Base-by-base conservation (phyloP, 169 alveolate genomes). In the Cryptosporidium tyzzeri region DNA sequence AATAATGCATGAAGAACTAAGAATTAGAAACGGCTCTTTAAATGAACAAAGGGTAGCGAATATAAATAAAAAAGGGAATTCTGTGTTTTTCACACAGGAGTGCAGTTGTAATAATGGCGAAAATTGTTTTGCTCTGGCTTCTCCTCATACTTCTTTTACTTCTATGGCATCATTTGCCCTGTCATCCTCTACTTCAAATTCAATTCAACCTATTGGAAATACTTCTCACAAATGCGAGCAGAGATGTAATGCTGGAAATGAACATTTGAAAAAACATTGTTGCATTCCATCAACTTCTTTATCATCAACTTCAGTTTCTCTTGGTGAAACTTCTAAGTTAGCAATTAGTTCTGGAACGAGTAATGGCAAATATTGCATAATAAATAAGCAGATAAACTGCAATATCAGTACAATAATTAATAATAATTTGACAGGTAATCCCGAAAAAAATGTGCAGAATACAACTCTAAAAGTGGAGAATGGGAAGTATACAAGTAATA, bases 61-160 rank as follows among this genome's bases (percentile, higher is more conserved):
- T 26, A 62, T 29, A 29, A 80, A 31, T 58, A 65, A 62, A 59
- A 29, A 41, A 16, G 65, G 67, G 5, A 62, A 59, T 62, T 3
- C 50, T 8, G 31, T 18, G 18, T 16, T 44, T 59, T 62, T n/a
- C 41, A 5, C 59, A 59, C 80, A 80, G 31, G 89, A 65, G 8
- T 80, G 89, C 48, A 80, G 39, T n/a, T 80, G 89, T 67, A 62
- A 65, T 65, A 80, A 65, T 61, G 45, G 80, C 21, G 89, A 80
- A n/a, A 74, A 31, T 21, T 80, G 74, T 62, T 37, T 44, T 31
- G n/a, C 65, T 16, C 12, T 71, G 69, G 80, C 23, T 31, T 80
- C 74, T 12, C 69, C 89, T 41, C 80, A 14, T 16, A 6, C 75
- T 0, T 35, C 75, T 29, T 67, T 80, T 48, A 50, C 39, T 23